These are phyloP conservation scores for Kokia cookei DNA, from an alignment of 441 rosid species.

Conservation along the genomic window DNA sequence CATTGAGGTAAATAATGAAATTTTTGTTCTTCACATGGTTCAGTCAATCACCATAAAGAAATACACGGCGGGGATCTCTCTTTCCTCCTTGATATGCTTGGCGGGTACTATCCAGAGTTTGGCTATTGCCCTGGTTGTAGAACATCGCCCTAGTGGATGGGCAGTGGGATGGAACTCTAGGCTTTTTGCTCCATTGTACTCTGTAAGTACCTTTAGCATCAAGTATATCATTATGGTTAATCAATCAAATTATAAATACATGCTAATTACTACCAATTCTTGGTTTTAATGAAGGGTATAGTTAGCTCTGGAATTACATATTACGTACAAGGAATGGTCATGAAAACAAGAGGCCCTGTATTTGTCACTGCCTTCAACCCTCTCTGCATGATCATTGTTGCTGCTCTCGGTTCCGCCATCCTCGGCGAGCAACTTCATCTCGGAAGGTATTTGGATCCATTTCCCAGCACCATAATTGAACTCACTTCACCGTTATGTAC, in stretches of 20 bases:
- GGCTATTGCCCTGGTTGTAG: constrained; percentile 37
- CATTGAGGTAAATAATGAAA: background rate
- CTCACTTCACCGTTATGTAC: background rate
- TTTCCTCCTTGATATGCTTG: constrained; percentile 54
- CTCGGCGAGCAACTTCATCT: constrained; percentile 57
- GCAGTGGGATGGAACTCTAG: constrained; percentile 67
- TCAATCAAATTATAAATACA: background rate
- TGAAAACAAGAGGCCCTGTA: constrained; percentile 62
- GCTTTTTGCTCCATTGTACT: constrained; percentile 60
- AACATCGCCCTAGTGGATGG: constrained; percentile 46
- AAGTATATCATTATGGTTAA: background rate
- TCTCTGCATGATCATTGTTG: constrained; percentile 68
- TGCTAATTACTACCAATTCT: background rate
- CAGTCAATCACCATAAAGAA: constrained; percentile 56
- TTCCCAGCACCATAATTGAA: background rate
- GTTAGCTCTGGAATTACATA: constrained; percentile 57
- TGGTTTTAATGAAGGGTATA: constrained; percentile 32
- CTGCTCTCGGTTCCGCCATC: constrained; percentile 46
- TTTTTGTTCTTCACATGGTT: background rate
- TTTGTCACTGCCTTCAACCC: constrained; percentile 71
- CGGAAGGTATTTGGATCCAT: constrained; percentile 31
- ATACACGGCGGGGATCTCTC: constrained; percentile 53
- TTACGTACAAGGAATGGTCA: constrained; percentile 65
- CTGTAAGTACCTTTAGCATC: constrained; percentile 20
- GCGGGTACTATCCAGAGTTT: constrained; percentile 52